phyloP scores from a whole-genome alignment of 306 rosid species.

The Castanopsis chinensis region DNA sequence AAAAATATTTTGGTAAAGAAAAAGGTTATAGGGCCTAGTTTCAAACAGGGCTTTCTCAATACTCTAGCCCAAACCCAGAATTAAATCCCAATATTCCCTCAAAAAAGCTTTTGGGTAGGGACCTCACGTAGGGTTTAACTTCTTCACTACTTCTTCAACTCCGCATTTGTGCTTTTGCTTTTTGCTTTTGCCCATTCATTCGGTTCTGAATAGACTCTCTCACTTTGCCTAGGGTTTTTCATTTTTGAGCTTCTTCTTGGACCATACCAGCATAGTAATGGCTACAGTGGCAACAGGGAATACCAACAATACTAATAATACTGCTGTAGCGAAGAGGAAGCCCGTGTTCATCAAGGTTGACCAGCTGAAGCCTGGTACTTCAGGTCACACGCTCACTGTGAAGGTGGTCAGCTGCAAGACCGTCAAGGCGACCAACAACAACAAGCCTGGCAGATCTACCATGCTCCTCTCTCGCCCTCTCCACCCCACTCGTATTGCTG shows the following conservation, averaged over 20 bases:
- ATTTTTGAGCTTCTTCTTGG: not conserved
- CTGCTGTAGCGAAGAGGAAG: slow-evolving; percentile 56
- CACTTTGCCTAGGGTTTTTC: not conserved
- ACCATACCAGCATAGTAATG: slow-evolving; percentile 22
- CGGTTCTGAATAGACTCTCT: not conserved
- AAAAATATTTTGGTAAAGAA: no score
- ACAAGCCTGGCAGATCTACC: slow-evolving; percentile 52
- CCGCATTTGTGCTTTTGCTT: no score
- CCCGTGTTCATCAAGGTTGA: slow-evolving; percentile 83
- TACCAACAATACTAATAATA: not conserved
- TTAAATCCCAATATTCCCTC: slow-evolving; percentile 26
- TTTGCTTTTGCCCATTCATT: not conserved
- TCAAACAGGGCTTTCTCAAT: not conserved
- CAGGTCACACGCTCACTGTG: slow-evolving; percentile 79
- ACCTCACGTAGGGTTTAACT: slow-evolving; percentile 31
- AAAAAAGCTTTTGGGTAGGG: slow-evolving; percentile 1
- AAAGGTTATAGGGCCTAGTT: not conserved
- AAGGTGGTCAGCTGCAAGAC: slow-evolving; percentile 63
- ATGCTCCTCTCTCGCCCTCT: slow-evolving; percentile 37
- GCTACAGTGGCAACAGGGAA: slow-evolving; percentile 38
- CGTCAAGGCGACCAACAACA: slow-evolving; percentile 40
- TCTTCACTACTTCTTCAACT: not conserved
- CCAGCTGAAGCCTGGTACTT: slow-evolving; percentile 73
- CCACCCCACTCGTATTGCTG: slow-evolving; percentile 65
- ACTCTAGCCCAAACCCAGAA: not conserved